Evolutionary conservation across 164 flowering plant genomes (phyloP), one percentile per base, ranked within the genome.

Genomic region (Protea cynaroides): DNA sequence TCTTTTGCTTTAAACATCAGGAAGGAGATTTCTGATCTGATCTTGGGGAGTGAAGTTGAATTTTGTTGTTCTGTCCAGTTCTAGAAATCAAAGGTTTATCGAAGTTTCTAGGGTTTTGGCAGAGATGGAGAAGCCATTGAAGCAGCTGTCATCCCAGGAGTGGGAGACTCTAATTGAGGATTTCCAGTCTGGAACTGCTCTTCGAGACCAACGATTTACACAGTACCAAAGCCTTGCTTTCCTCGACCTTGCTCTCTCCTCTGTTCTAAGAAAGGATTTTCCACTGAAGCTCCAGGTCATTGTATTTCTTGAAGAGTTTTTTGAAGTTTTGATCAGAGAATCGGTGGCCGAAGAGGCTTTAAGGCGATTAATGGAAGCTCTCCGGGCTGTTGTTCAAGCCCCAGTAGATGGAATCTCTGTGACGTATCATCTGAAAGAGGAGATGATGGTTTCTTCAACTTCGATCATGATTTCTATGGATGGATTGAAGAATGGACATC

Each of bases 151-250:
- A 1, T 61, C 77, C 2, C 88, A 78, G 57, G 97, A 92, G 8
- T 90, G 96, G 96, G 98, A 92, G 57, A 1, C 71, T 44, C 70
- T 92, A 7, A 81, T 90, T 70, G 97, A 88, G 47, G 96, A 90
- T 61, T 87, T 84, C 82, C 92, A 88, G 51, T 68, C 81, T 60
- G 85, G 83, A 21, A 1, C 61, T 49, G 0, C 62, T 12, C 88
- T 81, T 52, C 80, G 57, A 65, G 56, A 69, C 18, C 75, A 57
- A 66, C 83, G 89, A 86, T 60, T 81, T 53, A 37, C 76, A 13
- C 72, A 47, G 9, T 71, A 74, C 71, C 55, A 85, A 0, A 25
- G 59, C 44, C 69, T 69, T 36, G 54, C 84, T 37, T 66, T 86
- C 52, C 63, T 84, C 69, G 92, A 86, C 58, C 78, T 82, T 9